Evolutionary conservation across 768 basidiomycete species (phyloP).

Genomic region (Boletus rufocinnamomeus): DNA sequence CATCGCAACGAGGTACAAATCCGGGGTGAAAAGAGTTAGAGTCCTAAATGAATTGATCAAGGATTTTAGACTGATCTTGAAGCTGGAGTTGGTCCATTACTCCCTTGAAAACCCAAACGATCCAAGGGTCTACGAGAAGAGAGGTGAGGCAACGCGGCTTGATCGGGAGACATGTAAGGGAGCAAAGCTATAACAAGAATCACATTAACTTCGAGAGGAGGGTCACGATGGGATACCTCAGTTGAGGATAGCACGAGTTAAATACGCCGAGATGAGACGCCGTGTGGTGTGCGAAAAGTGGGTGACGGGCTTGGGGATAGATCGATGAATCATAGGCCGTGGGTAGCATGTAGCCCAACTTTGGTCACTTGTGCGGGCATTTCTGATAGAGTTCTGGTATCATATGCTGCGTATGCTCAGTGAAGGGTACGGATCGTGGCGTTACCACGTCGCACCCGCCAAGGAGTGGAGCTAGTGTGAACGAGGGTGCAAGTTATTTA

Average conservation of each 20-base stretch:
- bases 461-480: neutral
- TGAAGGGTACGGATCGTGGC: neutral
- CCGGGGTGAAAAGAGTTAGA: too few relatives aligned
- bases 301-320: too few relatives aligned
- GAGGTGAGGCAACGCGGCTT: neutral
- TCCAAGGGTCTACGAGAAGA: neutral
- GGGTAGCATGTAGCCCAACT: too few relatives aligned
- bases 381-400: neutral
- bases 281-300: neutral
- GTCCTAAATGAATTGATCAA: neutral
- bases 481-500: slow-evolving; percentile 5
- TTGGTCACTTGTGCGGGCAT: neutral
- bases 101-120: neutral
- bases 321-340: neutral
- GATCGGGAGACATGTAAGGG: neutral
- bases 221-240: neutral
- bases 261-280: neutral
- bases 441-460: neutral
- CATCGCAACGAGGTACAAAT: too few relatives aligned
- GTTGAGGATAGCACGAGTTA: neutral
- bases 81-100: neutral
- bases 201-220: neutral
- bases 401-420: neutral
- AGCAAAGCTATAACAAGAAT: neutral
- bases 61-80: too few relatives aligned